Conservation (phyloP, 352 stramenopile species). For the Phytophthora pluvialis region DNA sequence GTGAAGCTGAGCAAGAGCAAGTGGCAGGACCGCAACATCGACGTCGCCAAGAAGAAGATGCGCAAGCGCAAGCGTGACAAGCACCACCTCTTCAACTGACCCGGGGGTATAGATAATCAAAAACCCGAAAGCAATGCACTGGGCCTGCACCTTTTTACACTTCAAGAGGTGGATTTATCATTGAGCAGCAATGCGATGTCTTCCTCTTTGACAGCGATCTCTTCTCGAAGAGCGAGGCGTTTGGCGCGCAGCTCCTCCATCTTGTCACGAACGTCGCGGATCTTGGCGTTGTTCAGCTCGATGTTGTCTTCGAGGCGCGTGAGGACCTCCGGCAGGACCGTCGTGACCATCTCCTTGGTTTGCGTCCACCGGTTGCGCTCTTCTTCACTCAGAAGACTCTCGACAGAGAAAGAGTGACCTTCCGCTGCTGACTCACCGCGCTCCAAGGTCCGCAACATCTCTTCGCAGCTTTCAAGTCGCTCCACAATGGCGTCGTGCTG, state of each 20-base stretch:
- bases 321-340: slow-evolving; percentile 59
- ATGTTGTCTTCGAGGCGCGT: slow-evolving; percentile 65
- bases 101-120: not conserved
- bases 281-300: slow-evolving; percentile 66
- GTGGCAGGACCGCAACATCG: slow-evolving; percentile 95
- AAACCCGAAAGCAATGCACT: not conserved
- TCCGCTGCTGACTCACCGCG: slow-evolving; percentile 5
- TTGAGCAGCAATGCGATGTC: slow-evolving; percentile 60
- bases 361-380: slow-evolving; percentile 54
- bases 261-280: slow-evolving; percentile 61
- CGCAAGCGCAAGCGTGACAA: slow-evolving; percentile 83
- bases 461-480: slow-evolving; percentile 54
- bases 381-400: slow-evolving; percentile 34
- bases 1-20: slow-evolving; percentile 96
- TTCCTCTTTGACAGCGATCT: slow-evolving; percentile 64
- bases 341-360: slow-evolving; percentile 61
- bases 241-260: slow-evolving; percentile 60
- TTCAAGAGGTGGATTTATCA: slow-evolving; percentile 23
- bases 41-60: slow-evolving; percentile 90
- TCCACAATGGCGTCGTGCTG: slow-evolving; percentile 62
- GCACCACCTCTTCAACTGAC: slow-evolving; percentile 77
- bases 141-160: slow-evolving; percentile 12
- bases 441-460: slow-evolving; percentile 41
- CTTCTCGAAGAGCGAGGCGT: slow-evolving; percentile 58
- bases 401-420: slow-evolving; percentile 5